Conservation (phyloP, 257 asterid genomes). For the Capsicum pubescens region DNA sequence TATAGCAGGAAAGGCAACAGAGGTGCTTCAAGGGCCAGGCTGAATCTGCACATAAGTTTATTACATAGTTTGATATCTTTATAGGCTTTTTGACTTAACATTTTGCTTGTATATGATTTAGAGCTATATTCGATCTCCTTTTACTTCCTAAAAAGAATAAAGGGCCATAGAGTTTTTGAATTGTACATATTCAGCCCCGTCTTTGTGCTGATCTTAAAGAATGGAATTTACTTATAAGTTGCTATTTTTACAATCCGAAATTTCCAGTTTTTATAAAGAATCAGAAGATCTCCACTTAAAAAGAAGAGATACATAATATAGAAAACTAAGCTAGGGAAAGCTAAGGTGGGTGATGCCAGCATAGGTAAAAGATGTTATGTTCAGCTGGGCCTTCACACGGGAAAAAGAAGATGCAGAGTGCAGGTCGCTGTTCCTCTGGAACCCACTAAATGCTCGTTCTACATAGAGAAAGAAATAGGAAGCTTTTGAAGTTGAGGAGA, state of each 20-base stretch:
- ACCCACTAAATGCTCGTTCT: background rate
- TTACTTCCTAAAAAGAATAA: background rate
- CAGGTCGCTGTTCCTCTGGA: background rate
- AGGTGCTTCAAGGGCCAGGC: background rate
- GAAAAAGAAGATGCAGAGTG: background rate
- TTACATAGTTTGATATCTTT: background rate
- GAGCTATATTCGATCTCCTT: background rate
- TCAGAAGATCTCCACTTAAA: slow-evolving; percentile 13
- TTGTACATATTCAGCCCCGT: background rate
- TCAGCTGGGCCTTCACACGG: background rate
- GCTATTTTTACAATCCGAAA: background rate
- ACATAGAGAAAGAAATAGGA: background rate
- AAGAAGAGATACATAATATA: slow-evolving; percentile 4
- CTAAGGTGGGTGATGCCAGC: slow-evolving; percentile 12
- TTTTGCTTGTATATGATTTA: background rate
- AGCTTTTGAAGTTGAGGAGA: slow-evolving; percentile 13
- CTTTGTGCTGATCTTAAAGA: background rate
- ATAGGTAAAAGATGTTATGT: slow-evolving; percentile 2
- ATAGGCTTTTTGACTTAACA: background rate
- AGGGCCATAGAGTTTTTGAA: background rate
- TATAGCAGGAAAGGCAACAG: background rate
- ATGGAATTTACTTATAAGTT: background rate
- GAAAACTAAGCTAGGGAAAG: slow-evolving; percentile 22
- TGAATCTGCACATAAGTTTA: background rate
- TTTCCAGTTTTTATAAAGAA: background rate